phyloP scores from a whole-genome alignment of 305 asterid species.

The Fraxinus nigra region DNA sequence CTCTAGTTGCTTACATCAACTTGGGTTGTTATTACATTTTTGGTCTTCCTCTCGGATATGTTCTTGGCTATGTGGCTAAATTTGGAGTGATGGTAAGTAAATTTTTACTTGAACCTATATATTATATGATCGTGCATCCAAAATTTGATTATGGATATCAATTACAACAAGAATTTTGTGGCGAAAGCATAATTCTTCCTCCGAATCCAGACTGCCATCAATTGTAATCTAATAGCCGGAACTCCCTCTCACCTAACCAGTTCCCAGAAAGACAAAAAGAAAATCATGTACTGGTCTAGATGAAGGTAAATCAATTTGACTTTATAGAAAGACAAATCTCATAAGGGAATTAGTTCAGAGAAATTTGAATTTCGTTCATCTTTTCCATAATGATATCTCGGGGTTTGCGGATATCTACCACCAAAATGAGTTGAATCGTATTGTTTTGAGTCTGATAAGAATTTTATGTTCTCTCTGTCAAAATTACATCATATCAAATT shows the following conservation, averaged over 20 bases:
- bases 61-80: constrained; percentile 53
- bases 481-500: background rate
- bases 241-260: too few species aligned
- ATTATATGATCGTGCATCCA: background rate
- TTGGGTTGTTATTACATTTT: constrained; percentile 59
- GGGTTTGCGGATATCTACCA: too few species aligned
- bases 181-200: background rate
- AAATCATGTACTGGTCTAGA: background rate
- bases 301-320: too few species aligned
- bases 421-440: too few species aligned
- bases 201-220: background rate
- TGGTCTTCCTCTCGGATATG: constrained; percentile 59
- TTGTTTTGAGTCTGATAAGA: too few species aligned
- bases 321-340: background rate
- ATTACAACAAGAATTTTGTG: background rate
- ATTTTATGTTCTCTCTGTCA: too few species aligned
- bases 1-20: constrained; percentile 66
- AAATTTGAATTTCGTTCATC: background rate
- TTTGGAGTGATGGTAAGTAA: constrained; percentile 47
- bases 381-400: too few species aligned
- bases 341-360: background rate
- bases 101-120: background rate
- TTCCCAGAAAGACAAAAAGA: too few species aligned
- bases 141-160: background rate
- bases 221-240: too few species aligned